phyloP scores from a whole-genome alignment of 148 eudicot species.

The Nepenthes mirabilis region DNA sequence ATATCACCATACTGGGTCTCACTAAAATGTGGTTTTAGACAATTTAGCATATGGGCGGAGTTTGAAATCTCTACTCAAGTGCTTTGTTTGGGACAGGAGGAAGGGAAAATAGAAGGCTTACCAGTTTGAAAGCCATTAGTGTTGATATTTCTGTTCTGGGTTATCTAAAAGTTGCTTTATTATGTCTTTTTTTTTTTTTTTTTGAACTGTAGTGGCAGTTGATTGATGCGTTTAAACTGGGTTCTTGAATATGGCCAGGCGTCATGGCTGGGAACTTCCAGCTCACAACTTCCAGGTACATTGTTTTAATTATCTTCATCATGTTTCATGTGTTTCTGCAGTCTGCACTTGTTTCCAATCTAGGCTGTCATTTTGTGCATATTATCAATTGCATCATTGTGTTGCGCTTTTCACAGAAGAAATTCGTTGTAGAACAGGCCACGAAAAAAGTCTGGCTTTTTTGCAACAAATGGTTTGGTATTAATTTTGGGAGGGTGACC shows the following conservation, averaged over 20 bases:
- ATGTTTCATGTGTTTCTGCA: no score
- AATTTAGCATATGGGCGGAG: conserved; percentile 27
- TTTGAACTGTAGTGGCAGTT: conserved; percentile 13
- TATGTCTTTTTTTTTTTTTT: neutral
- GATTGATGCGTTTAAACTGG: conserved; percentile 6
- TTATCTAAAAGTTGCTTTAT: neutral
- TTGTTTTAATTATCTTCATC: neutral
- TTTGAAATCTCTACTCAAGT: conserved; percentile 7
- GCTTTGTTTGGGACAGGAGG: conserved; percentile 7
- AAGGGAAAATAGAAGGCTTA: neutral
- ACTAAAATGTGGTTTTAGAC: conserved; percentile 4
- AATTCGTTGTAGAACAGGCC: no score
- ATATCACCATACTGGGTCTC: conserved; percentile 16
- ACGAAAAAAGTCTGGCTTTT: no score
- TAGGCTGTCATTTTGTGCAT: no score
- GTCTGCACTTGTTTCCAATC: no score
- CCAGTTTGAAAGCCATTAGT: no score
- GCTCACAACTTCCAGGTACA: conserved; percentile 79
- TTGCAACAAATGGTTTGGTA: no score
- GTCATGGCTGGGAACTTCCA: conserved; percentile 87
- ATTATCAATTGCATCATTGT: no score
- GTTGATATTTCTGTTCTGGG: neutral
- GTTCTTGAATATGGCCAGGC: conserved; percentile 50
- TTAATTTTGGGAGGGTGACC: no score
- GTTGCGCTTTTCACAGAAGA: no score